Base-by-base conservation (phyloP, 768 basidiomycete species). In the Flagelloscypha sp. region DNA sequence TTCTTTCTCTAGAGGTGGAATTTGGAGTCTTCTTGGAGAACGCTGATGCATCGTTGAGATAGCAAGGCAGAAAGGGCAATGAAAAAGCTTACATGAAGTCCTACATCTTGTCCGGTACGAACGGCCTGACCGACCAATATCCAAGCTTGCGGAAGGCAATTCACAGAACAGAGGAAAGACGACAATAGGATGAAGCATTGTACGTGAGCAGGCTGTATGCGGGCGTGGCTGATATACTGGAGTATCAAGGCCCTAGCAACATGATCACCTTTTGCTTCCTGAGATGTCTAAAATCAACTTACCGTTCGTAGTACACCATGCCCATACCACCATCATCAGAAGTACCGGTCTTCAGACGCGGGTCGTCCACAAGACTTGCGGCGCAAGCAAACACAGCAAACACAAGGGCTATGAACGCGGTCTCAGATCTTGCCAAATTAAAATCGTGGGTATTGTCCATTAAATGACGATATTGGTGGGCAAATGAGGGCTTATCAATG, bases 131-230 rank as follows among this genome's bases (percentile, higher is more conserved):
- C 90, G 36, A 90, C 75, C 38, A 92, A 69, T 43, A 93, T 74
- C 90, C 90, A 94, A 20, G 89, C 87, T 59, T 92, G 90, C 3
- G 90, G 90, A 34, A 94, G 73, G 52, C 89, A 90, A 51, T 94
- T 94, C 47, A 93, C 72, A 36, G 88, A 89, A 53, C 89, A 92
- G 41, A 94, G 66, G 63, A 90, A 93, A 2, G 88, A 83, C 34
- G 89, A 82, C 71, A 92, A 74, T 37, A 94, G 68, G 43, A 87
- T 74, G 54, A 92, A 82, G 57, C 84, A 84, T 63, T 93, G 90
- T 20, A 93, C 89, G 56, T 93, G 90, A 22, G 79, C 73, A 33
- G 84, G 66, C 55, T 90, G 84, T 25, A 79, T 86, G 37, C 80
- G 84, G 28, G 85, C 76, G 52, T 90, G 79, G 44, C 87, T 89